Evolutionary conservation across 225 moss, liverwort and hornwort genomes (phyloP).

Genomic region (Pseudoscleropodium purum): DNA sequence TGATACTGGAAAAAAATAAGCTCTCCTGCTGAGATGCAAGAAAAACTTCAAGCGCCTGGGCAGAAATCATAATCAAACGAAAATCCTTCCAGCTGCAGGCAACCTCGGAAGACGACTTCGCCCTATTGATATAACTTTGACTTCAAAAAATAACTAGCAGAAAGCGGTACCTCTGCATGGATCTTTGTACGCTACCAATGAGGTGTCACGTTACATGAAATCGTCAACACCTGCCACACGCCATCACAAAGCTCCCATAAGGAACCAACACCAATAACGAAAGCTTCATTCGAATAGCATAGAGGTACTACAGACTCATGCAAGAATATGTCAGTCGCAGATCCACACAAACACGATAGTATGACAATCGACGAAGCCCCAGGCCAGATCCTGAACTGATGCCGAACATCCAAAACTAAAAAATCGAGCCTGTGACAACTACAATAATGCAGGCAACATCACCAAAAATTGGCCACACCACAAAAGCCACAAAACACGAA

Average conservation of each 20-base stretch:
- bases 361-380: not conserved
- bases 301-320: not conserved
- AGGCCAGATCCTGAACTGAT: not conserved
- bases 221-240: slow-evolving; percentile 1
- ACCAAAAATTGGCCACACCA: not conserved
- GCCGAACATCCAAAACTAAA: not conserved
- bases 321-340: not conserved
- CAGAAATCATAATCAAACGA: not conserved
- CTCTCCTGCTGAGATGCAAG: not conserved
- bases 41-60: not conserved
- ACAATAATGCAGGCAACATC: not conserved
- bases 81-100: not conserved
- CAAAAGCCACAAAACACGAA: not conserved
- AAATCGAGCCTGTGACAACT: not conserved
- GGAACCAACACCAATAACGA: not conserved
- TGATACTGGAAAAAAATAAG: not conserved
- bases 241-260: not conserved
- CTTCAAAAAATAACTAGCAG: not conserved
- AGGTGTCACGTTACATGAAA: not conserved
- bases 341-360: not conserved
- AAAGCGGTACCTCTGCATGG: slow-evolving; percentile 6
- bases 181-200: not conserved
- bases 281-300: not conserved
- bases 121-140: not conserved
- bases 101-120: not conserved